Base-by-base conservation (phyloP, 352 stramenopile genomes). In the Globisporangium viniferum region DNA sequence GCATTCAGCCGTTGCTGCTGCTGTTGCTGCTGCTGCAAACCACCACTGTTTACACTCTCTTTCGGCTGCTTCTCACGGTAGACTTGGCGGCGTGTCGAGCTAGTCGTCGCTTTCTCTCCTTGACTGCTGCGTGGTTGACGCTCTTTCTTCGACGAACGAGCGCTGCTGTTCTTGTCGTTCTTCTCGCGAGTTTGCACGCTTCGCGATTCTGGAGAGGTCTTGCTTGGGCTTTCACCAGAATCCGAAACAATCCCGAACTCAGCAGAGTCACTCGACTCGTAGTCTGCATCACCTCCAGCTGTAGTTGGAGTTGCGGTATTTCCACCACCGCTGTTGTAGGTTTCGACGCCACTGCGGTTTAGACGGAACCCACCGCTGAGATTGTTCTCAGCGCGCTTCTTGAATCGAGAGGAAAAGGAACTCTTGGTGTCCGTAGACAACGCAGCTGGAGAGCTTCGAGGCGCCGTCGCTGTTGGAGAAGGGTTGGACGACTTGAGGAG, bases 1-100 rank as follows among this genome's bases (percentile, higher is more conserved):
- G 56, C 59, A 31, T 60, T 31, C 44, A 49, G 22, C 3, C 41
- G 64, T 35, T 66, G 51, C 15, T 53, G 24, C 0, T 22, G 14
- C 10, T 49, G 59, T 35, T 55, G 59, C 10, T 29, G 35, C 29
- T 61, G 55, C 18, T 55, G 48, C 48, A 1, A 14, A 18, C 6
- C 77, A 68, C 22, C 46, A 22, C 15, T 14, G 39, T 27, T 51
- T 7, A 22, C 44, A 22, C 6, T 51, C 22, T 74, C 59, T 64
- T 75, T 74, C 6, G 75, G 35, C 35, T 77, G 69, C 63, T 91
- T 93, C 64, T 93, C 80, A 8, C 85, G 83, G 67, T 89, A 90
- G 20, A 89, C 67, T 60, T 88, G 82, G 6, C 82, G 82, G 44
- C 78, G 77, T 8, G 72, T 60, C 29, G 60, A 63, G 5, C 48